A percentile compares a stretch with the other conserved stretches of the same genome.
phyloP scores from a whole-genome alignment of 352 stramenopile species.

The Phytophthora tubulina region DNA sequence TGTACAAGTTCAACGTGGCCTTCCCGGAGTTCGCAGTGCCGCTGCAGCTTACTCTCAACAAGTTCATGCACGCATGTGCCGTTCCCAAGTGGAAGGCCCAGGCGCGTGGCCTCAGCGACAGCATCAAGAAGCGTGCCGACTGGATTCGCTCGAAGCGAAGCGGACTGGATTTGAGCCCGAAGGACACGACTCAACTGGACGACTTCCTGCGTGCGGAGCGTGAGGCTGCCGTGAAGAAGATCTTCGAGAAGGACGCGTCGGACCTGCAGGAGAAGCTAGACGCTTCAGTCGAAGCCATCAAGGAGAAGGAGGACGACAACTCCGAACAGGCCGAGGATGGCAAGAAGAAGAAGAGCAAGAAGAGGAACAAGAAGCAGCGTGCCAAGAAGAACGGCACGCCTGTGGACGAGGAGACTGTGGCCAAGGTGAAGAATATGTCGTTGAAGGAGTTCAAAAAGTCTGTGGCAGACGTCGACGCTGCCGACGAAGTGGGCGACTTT shows the following conservation, averaged over 20 bases:
- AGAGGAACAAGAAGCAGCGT: conserved; percentile 47
- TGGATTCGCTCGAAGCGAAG: conserved; percentile 93
- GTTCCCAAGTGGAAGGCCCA: conserved; percentile 87
- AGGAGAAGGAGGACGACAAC: conserved; percentile 46
- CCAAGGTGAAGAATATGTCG: conserved; percentile 85
- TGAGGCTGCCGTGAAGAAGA: conserved; percentile 87
- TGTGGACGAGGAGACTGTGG: conserved; percentile 73
- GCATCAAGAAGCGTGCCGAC: conserved; percentile 77
- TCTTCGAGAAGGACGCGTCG: conserved; percentile 79
- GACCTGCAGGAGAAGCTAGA: conserved; percentile 81
- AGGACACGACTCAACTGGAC: conserved; percentile 87
- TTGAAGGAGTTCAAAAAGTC: conserved; percentile 87
- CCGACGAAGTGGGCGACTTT: conserved; percentile 83
- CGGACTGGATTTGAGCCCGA: conserved; percentile 89
- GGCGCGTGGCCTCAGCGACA: conserved; percentile 67
- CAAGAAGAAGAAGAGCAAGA: conserved; percentile 58
- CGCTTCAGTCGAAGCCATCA: conserved; percentile 50
- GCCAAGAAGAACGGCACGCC: conserved; percentile 42
- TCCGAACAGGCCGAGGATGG: conserved; percentile 30
- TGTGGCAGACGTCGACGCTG: conserved; percentile 74
- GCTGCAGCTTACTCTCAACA: conserved; percentile 88
- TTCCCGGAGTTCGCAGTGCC: conserved; percentile 96
- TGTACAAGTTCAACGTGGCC: conserved; percentile 96
- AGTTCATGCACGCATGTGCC: conserved; percentile 88
- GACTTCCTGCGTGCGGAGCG: conserved; percentile 85